Base-by-base conservation (phyloP, 805 yeast genomes). In the Teunomyces cretensis region DNA sequence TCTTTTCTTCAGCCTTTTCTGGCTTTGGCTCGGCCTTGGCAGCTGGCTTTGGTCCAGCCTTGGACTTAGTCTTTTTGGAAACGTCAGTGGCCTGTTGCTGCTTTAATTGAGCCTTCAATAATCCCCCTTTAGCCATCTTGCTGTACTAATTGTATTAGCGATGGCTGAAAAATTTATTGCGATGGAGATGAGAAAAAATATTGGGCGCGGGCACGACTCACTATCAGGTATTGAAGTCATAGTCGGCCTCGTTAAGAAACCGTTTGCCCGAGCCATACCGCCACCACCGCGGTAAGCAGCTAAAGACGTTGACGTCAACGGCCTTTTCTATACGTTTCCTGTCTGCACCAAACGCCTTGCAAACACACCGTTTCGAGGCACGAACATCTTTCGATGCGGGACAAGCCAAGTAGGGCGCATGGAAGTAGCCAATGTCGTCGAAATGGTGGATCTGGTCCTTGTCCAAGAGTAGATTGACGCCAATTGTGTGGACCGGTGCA, bases 201-300 rank as follows among this genome's bases (percentile, higher is more conserved):
- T 35, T 39, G 28, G 15, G 17, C 27, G 22, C 9, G 42, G 41
- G 45, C 51, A 47, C 51, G 47, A 47, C 51, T 42, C 11, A 16
- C 19, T 30, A 14, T 45, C 24, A 35, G 7, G n/a, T 17, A 35
- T 35, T 35, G 26, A 19, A 35, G 12, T n/a, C 27, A 41, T 52
- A 53, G 35, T 54, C 64, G 14, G 59, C 54, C 43, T 76, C 83
- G 47, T 78, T 76, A 30, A 81, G 48, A 53, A 83, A 83, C 2
- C 56, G 60, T 54, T 81, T 83, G 1, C 88, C 86, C 2, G 80
- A 70, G 8, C 86, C 85, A 49, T 70, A 70, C 54, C 80, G 80
- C 95, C 95, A 86, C 91, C 91, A 86, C 48, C 82, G 72, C 27
- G 79, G 71, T 38, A 86, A 60, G 64, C 95, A 86, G 54, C 91